A percentile compares a stretch with the other conserved stretches of the same genome.
These are phyloP conservation scores for Erysimum cheiranthoides DNA, from an alignment of 345 rosid genomes.

Conservation along the genomic window DNA sequence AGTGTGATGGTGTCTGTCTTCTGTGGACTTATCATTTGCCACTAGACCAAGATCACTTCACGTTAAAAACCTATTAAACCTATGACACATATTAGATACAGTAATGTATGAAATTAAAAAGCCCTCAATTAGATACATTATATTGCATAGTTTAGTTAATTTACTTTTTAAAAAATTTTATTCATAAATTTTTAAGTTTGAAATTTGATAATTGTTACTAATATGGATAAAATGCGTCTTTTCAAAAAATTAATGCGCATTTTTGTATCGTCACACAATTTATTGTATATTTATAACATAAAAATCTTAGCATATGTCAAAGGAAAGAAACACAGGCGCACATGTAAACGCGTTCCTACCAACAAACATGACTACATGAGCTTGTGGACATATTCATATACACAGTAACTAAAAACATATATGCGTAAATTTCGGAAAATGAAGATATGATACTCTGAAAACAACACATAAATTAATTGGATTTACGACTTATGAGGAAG, in stretches of 20 bases:
- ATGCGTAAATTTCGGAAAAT: conserved; percentile 3
- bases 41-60: neutral
- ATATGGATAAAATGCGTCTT: neutral
- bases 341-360: conserved; percentile 43
- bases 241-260: neutral
- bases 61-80: neutral
- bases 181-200: no score
- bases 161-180: no score
- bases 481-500: neutral
- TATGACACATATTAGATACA: neutral
- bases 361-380: conserved; percentile 43
- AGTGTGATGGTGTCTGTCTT: no score
- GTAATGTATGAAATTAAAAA: neutral
- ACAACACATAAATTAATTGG: neutral
- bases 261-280: neutral
- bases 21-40: no score
- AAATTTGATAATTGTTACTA: no score
- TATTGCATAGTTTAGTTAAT: no score
- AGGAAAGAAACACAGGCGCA: conserved; percentile 35
- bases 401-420: neutral
- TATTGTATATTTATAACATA: neutral
- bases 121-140: no score
- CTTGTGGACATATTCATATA: conserved; percentile 38
- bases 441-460: conserved; percentile 2
- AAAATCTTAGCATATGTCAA: conserved; percentile 11